Conservation (phyloP, 1,284 basidiomycete genomes). For the Irpex sp. region DNA sequence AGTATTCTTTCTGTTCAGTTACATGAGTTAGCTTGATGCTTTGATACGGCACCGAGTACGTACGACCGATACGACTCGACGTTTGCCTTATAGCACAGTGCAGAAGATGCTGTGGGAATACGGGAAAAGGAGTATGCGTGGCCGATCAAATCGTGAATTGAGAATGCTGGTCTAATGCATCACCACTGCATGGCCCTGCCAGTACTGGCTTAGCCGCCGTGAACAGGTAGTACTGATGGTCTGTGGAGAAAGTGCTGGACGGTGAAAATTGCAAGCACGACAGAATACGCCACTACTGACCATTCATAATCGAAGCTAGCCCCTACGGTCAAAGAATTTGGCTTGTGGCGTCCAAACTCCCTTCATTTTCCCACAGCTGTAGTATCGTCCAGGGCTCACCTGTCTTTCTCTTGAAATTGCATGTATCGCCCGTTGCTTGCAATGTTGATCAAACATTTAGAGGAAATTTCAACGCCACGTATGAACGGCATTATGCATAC, state of each 20-base stretch:
- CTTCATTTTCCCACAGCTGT: not conserved
- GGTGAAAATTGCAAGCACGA: not conserved
- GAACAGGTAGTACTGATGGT: not conserved
- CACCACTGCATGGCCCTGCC: not conserved
- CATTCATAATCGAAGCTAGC: not conserved
- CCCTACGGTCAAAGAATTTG: not conserved
- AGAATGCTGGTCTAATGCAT: not conserved
- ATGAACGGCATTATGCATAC: not conserved
- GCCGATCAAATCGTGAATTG: not conserved
- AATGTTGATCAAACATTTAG: not conserved
- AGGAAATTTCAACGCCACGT: not conserved
- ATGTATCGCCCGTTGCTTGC: not conserved
- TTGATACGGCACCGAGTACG: conserved; percentile 1
- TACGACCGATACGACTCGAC: not conserved
- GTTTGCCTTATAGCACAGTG: not conserved
- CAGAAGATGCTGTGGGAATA: not conserved
- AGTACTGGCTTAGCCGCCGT: not conserved
- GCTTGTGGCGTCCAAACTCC: too few relatives aligned
- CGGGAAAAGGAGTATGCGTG: not conserved
- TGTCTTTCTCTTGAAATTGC: not conserved
- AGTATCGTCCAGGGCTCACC: not conserved
- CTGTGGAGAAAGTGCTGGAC: not conserved
- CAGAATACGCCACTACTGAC: not conserved
- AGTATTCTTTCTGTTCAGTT: not conserved
- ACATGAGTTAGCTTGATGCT: not conserved